A percentile compares a stretch with the other conserved stretches of the same genome.
Evolutionary conservation across 2,329 filamentous ascomycete genomes (phyloP).

Genomic region (Chrysosporium queenslandicum): DNA sequence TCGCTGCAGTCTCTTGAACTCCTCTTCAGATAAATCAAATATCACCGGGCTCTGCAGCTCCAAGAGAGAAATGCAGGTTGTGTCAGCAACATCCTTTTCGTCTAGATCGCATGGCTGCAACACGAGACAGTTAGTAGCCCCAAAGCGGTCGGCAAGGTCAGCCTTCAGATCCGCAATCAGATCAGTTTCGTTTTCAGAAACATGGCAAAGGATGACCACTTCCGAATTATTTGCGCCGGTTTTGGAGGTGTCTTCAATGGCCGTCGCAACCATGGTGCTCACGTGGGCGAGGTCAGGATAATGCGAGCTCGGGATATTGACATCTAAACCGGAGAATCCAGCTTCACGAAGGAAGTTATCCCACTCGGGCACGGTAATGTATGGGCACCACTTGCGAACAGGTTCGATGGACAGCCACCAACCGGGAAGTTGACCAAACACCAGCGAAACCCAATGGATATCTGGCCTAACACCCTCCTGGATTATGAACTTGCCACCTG

Average conservation of each 20-base stretch:
- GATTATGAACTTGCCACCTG: slow-evolving; percentile 39
- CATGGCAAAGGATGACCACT: slow-evolving; percentile 7
- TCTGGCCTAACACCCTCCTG: slow-evolving; percentile 29
- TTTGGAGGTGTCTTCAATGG: slow-evolving; percentile 6
- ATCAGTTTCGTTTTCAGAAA: not conserved
- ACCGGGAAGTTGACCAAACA: slow-evolving; percentile 17
- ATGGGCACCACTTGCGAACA: slow-evolving; percentile 7
- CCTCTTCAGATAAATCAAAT: slow-evolving; percentile 19
- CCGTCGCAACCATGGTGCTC: slow-evolving; percentile 17
- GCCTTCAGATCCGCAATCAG: not conserved
- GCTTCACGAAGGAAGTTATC: not conserved
- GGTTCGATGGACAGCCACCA: slow-evolving; percentile 20
- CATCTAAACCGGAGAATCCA: slow-evolving; percentile 10
- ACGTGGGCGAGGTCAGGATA: slow-evolving; percentile 14
- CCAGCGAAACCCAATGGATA: slow-evolving; percentile 17
- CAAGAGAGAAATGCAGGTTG: slow-evolving; percentile 21
- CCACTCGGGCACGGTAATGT: slow-evolving; percentile 4
- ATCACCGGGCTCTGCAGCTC: slow-evolving; percentile 19
- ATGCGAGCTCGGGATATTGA: slow-evolving; percentile 11
- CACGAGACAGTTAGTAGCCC: not conserved
- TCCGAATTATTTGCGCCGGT: not conserved
- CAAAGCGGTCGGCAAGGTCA: not conserved
- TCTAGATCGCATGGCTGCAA: slow-evolving; percentile 15
- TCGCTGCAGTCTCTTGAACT: slow-evolving; percentile 23
- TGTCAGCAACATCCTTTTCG: slow-evolving; percentile 16